Evolutionary conservation across 106 monocot genomes (phyloP).

Genomic region (Narthecium ossifragum): DNA sequence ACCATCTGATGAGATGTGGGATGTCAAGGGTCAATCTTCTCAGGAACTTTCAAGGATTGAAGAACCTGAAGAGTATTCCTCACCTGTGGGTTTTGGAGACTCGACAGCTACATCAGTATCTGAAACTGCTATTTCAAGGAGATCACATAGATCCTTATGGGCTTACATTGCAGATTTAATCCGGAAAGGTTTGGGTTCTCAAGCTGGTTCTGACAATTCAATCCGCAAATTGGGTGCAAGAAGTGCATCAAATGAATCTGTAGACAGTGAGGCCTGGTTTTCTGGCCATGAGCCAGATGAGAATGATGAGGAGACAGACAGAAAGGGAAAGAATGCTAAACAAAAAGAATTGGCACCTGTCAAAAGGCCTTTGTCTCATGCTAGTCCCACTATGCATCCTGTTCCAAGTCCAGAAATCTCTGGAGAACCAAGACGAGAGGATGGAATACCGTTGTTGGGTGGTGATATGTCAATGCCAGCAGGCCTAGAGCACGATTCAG

Average conservation of each 20-base stretch:
- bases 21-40: constrained; percentile 27
- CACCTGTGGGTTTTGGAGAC: constrained; percentile 12
- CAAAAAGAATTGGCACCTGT: constrained; percentile 10
- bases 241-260: constrained; percentile 66
- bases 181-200: constrained; percentile 42
- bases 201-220: constrained; percentile 28
- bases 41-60: constrained; percentile 23
- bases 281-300: constrained; percentile 65
- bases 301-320: constrained; percentile 22
- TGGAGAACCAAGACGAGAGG: background rate
- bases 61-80: constrained; percentile 17
- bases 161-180: constrained; percentile 68
- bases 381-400: constrained; percentile 5
- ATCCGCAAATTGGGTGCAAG: constrained; percentile 31
- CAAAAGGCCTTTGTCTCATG: constrained; percentile 5
- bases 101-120: constrained; percentile 9
- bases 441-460: background rate
- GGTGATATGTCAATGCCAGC: constrained; percentile 5
- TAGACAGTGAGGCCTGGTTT: constrained; percentile 64
- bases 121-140: constrained; percentile 34
- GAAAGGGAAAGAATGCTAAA: constrained; percentile 9
- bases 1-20: constrained; percentile 72
- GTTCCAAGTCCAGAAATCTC: constrained; percentile 7
- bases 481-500: too few relatives aligned
- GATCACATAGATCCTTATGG: constrained; percentile 69